These are phyloP conservation scores for Epichloe sibirici DNA, from an alignment of 2,329 filamentous ascomycete species.

Conservation along the genomic window DNA sequence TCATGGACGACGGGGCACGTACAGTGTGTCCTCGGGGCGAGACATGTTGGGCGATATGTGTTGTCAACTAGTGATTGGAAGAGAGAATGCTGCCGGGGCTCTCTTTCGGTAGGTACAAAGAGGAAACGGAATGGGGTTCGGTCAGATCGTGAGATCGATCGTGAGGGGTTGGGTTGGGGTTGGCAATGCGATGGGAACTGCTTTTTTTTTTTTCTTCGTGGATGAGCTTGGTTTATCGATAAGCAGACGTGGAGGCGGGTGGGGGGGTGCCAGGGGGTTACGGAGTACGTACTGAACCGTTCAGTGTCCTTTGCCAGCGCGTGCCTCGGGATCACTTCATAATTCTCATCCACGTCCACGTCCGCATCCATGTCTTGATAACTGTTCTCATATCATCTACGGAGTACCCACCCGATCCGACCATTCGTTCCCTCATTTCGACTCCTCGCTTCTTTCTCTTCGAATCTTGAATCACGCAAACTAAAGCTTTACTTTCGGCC, in stretches of 20 bases:
- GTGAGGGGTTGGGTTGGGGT: not conserved
- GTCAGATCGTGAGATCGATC: not conserved
- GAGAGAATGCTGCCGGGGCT: too few relatives aligned
- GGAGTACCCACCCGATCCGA: too few relatives aligned
- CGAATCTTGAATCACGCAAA: not conserved
- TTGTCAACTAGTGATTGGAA: not conserved
- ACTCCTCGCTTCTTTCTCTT: not conserved
- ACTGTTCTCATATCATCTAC: too few relatives aligned
- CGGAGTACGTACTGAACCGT: conserved; percentile 1
- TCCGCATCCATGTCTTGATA: not conserved
- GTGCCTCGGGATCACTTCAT: not conserved
- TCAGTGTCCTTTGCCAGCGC: conserved; percentile 7
- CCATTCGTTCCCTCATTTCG: too few relatives aligned
- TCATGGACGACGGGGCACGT: conserved; percentile 21
- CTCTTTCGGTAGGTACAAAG: too few relatives aligned
- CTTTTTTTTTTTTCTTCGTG: conserved; percentile 2
- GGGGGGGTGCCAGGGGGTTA: too few relatives aligned
- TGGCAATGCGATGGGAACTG: not conserved
- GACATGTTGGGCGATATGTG: conserved; percentile 54
- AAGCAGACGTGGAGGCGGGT: not conserved
- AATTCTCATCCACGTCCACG: not conserved
- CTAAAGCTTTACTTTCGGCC: not conserved
- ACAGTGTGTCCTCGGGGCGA: conserved; percentile 91
- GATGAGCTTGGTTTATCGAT: conserved; percentile 7
- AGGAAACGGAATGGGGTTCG: too few relatives aligned